phyloP scores from a whole-genome alignment of 306 rosid genomes.

The Astragalus membranaceus region DNA sequence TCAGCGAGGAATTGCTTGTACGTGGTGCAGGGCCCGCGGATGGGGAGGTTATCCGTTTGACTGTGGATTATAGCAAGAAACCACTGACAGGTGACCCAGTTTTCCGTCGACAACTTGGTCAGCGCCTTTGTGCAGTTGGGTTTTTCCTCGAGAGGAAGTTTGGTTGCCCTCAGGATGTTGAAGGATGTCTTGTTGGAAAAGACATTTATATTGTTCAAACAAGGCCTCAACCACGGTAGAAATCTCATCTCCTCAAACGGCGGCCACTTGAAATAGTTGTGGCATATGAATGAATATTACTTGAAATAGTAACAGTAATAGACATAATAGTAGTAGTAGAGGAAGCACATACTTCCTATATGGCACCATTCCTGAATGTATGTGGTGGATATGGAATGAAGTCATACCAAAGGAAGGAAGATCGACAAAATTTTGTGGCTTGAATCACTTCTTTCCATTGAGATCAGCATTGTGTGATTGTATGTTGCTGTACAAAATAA shows the following conservation, averaged over 20 bases:
- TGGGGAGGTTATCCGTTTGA: constrained; percentile 75
- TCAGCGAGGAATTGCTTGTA: constrained; percentile 80
- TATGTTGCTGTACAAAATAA: neutral
- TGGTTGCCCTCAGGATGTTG: constrained; percentile 84
- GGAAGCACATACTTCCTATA: neutral
- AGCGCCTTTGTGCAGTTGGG: constrained; percentile 84
- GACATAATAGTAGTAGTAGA: neutral
- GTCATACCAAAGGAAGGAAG: neutral
- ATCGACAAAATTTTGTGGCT: neutral
- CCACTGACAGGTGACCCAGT: constrained; percentile 61
- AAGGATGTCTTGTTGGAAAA: constrained; percentile 84
- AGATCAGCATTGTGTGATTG: neutral
- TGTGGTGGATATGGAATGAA: constrained; percentile 3
- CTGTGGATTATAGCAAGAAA: constrained; percentile 90
- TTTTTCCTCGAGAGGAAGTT: constrained; percentile 80
- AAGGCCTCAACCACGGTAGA: constrained; percentile 77
- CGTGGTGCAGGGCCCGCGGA: constrained; percentile 76
- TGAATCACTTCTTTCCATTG: neutral
- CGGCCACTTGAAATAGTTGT: neutral
- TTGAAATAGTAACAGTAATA: too few species aligned
- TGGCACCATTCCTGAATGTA: neutral
- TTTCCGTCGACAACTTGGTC: constrained; percentile 75
- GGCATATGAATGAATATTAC: neutral
- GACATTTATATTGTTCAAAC: constrained; percentile 83
- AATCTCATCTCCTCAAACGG: neutral